Evolutionary conservation across 23 red algal genomes (phyloP), one percentile per base, ranked within the genome.

Genomic region (Gracilaria domingensis): DNA sequence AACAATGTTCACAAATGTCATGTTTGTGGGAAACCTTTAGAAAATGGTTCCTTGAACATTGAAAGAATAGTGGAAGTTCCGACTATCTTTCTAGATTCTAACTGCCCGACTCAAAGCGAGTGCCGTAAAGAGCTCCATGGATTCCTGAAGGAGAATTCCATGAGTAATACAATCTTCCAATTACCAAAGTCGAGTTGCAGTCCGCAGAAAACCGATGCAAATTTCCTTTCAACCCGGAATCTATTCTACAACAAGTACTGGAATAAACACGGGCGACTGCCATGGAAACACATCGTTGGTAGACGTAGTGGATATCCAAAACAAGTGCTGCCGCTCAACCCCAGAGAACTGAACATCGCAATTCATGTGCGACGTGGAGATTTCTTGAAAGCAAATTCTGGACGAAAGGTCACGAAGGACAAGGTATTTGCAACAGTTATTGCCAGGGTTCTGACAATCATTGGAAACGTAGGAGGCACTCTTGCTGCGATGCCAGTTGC

Each of bases 231-330:
- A 48, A 83, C 89, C 17, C 67, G 66, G 34, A 60, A 59, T 25
- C 23, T 83, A 12, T 92, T 92, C 44, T 92, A 73, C 50, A 59
- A 82, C 29, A 83, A 92, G 55, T 92, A 92, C 65, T 92, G 89
- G 89, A 77, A 84, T 49, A 51, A 49, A 33, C 89, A 83, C 56
- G 89, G 79, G 14, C 37, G 23, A n/a, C 49, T 64, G 32, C 78
- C 79, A 18, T 84, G 89, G 80, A 53, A 35, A 18, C 51, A 26
- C 34, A 51, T 21, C 39, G 3, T 18, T 21, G 51, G 51, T 35
- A 26, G 47, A 3, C 28, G 29, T 34, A 34, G 11, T 1, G 0
- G 24, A 48, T 13, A 77, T 28, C 23, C 8, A 37, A 26, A 77
- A 77, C 72, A 8, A 25, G 45, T 16, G 0, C 30, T 50, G 26